These are phyloP conservation scores for Krasilnikovozyma curviuscula DNA, from an alignment of 768 basidiomycete species.

Conservation along the genomic window DNA sequence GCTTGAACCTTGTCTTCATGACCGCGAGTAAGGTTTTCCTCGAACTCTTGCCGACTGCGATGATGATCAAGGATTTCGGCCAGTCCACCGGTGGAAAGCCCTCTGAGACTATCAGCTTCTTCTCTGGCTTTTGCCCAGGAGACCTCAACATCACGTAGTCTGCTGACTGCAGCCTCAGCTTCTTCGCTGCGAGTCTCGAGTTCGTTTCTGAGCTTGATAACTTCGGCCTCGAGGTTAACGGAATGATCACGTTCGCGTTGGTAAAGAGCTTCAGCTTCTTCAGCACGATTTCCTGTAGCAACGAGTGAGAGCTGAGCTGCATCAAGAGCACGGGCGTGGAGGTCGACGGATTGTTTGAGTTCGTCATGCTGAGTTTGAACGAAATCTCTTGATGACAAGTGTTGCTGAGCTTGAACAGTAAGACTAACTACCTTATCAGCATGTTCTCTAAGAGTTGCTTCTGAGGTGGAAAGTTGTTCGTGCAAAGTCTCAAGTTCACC, in stretches of 20 bases:
- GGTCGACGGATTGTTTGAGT: conserved; percentile 47
- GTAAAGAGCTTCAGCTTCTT: conserved; percentile 58
- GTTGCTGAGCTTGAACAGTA: conserved; percentile 53
- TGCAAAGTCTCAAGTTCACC: conserved; percentile 54
- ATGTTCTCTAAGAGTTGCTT: conserved; percentile 53
- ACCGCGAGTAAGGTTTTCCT: conserved; percentile 52
- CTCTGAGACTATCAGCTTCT: conserved; percentile 76
- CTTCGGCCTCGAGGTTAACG: conserved; percentile 47
- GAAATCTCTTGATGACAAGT: conserved; percentile 53
- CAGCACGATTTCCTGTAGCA: conserved; percentile 53
- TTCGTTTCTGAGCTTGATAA: conserved; percentile 61
- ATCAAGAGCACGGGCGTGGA: conserved; percentile 71
- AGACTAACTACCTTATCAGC: conserved; percentile 52
- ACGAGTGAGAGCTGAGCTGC: conserved; percentile 61
- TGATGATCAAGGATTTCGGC: conserved; percentile 77
- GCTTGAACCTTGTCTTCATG: conserved; percentile 67
- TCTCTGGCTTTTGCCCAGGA: conserved; percentile 80
- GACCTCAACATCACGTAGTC: conserved; percentile 64
- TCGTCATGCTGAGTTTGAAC: conserved; percentile 52
- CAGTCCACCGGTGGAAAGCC: conserved; percentile 64
- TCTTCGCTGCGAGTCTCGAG: conserved; percentile 56
- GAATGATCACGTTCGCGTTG: conserved; percentile 51
- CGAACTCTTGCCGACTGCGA: conserved; percentile 63
- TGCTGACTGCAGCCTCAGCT: conserved; percentile 44
- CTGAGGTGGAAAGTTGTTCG: conserved; percentile 39